These are phyloP conservation scores for Exsudoporus frostii DNA, from an alignment of 768 basidiomycete species.

Conservation along the genomic window DNA sequence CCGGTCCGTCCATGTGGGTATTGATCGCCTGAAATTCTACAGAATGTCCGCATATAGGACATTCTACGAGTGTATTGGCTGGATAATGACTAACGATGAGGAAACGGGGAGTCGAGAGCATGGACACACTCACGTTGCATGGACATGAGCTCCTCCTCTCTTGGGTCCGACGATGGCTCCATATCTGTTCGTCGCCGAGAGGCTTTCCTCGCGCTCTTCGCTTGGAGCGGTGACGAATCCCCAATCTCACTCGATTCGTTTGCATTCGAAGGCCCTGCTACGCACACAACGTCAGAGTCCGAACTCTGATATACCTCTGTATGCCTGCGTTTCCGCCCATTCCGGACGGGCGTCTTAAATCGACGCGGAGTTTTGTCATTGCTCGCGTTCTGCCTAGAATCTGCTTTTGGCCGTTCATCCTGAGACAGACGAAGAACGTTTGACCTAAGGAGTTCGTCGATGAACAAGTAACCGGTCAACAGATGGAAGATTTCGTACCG, in stretches of 20 bases:
- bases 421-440: constrained; percentile 42
- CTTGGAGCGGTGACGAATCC: constrained; percentile 22
- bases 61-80: constrained; percentile 44
- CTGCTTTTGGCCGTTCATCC: constrained; percentile 24
- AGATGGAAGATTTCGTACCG: constrained; percentile 44
- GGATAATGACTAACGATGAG: constrained; percentile 4
- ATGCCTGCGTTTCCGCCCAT: constrained; percentile 38
- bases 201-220: constrained; percentile 20
- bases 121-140: constrained; percentile 14
- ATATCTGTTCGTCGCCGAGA: constrained; percentile 8
- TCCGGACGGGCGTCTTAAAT: constrained; percentile 14
- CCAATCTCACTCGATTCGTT: constrained; percentile 22
- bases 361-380: constrained; percentile 18
- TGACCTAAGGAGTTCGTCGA: constrained; percentile 31
- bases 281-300: constrained; percentile 28
- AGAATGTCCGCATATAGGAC: constrained; percentile 57
- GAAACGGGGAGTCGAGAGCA: not conserved
- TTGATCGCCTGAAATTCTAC: constrained; percentile 54
- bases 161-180: constrained; percentile 31
- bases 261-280: constrained; percentile 30
- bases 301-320: constrained; percentile 16
- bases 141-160: constrained; percentile 27
- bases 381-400: constrained; percentile 3
- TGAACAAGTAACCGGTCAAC: not conserved
- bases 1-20: constrained; percentile 57